Conservation (phyloP, 2,329 filamentous ascomycete genomes). For the Proliferodiscus dingleyae region DNA sequence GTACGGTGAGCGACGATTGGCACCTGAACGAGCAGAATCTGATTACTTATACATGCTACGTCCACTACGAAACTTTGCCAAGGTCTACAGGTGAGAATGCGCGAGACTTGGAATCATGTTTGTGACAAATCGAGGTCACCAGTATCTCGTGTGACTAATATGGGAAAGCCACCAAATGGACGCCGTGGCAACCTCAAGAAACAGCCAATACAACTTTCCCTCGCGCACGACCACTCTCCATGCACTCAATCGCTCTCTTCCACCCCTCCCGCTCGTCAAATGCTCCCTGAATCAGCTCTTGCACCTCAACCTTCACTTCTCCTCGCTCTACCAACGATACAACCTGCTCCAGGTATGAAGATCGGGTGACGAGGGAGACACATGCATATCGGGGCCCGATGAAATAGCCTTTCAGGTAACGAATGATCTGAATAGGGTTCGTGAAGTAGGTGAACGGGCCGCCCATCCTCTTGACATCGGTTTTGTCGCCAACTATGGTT, state of each 20-base stretch:
- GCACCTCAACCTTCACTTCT: constrained; percentile 17
- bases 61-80: too few species aligned
- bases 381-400: constrained; percentile 28
- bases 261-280: constrained; percentile 23
- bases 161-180: too few species aligned
- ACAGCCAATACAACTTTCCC: constrained; percentile 24
- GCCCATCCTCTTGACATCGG: constrained; percentile 19
- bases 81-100: too few species aligned
- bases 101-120: too few species aligned
- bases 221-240: constrained; percentile 17
- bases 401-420: constrained; percentile 26
- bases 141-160: too few species aligned
- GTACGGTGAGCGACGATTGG: too few species aligned
- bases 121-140: too few species aligned
- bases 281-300: constrained; percentile 19
- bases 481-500: constrained; percentile 30
- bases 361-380: constrained; percentile 11
- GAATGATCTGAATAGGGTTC: constrained; percentile 20
- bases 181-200: constrained; percentile 4
- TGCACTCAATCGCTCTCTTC: constrained; percentile 18
- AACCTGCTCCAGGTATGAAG: constrained; percentile 17
- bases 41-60: too few species aligned
- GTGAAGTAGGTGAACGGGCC: constrained; percentile 28
- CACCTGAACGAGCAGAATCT: too few species aligned
- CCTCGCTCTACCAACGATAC: constrained; percentile 17